Conservation (phyloP, 2,329 filamentous ascomycete species). For the Monosporascus sp. region DNA sequence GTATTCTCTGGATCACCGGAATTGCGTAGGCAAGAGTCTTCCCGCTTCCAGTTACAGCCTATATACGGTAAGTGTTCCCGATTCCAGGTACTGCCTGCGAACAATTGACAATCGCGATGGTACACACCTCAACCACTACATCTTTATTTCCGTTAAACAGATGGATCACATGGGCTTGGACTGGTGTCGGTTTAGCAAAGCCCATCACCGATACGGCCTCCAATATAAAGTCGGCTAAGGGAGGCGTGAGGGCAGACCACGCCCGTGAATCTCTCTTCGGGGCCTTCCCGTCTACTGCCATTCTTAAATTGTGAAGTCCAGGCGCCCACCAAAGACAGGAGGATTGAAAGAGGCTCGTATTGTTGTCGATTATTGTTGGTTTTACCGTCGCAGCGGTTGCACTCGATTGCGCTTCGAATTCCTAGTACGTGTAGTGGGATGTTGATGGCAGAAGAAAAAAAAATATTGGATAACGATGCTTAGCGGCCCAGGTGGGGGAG, state of each 20-base stretch:
- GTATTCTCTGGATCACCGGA: conserved; percentile 74
- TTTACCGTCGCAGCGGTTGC: no score
- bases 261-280: conserved; percentile 44
- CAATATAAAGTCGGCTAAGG: conserved; percentile 76
- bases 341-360: no score
- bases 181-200: conserved; percentile 82
- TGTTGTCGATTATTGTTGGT: no score
- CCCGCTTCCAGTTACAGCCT: conserved; percentile 84
- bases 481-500: no score
- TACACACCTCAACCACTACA: conserved; percentile 20
- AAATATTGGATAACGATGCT: no score
- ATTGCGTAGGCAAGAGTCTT: conserved; percentile 86
- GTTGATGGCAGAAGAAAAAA: no score
- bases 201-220: conserved; percentile 81
- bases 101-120: not conserved
- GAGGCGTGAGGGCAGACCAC: conserved; percentile 66
- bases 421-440: no score
- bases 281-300: conserved; percentile 28
- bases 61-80: conserved; percentile 7
- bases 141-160: conserved; percentile 52
- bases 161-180: conserved; percentile 88
- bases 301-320: conserved; percentile 3
- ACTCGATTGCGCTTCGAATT: no score
- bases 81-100: not conserved
- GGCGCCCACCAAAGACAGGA: no score